Conservation (phyloP, 768 basidiomycete genomes). For the Lactarius hengduanensis region DNA sequence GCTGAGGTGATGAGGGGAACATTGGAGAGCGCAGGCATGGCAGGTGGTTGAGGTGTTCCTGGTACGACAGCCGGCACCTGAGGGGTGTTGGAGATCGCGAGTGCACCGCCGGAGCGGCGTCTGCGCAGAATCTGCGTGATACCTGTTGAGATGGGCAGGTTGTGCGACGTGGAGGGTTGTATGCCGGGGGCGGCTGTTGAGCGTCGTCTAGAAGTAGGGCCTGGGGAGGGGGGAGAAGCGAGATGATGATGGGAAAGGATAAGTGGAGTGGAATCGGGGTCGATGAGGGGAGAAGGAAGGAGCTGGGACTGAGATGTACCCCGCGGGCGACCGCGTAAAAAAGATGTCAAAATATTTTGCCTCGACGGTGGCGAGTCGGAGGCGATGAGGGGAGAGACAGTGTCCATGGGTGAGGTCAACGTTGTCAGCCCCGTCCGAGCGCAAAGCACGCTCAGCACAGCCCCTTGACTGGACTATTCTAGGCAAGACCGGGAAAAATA, state of each 20-base stretch:
- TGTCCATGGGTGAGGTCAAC: slow-evolving; percentile 12
- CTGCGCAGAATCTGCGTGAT: slow-evolving; percentile 65
- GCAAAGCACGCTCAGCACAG: background rate
- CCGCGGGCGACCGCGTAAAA: slow-evolving; percentile 67
- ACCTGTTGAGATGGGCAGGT: slow-evolving; percentile 37
- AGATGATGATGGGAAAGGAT: slow-evolving; percentile 39
- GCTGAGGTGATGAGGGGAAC: slow-evolving; percentile 26
- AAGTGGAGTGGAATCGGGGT: slow-evolving; percentile 47
- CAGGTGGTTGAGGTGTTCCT: slow-evolving; percentile 29
- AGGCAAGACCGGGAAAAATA: background rate
- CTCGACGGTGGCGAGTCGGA: slow-evolving; percentile 40
- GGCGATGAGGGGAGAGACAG: slow-evolving; percentile 9
- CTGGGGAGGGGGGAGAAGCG: slow-evolving; percentile 31
- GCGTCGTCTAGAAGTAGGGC: slow-evolving; percentile 37
- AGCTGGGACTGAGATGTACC: slow-evolving; percentile 62
- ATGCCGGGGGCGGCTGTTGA: slow-evolving; percentile 41
- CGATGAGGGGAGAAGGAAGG: slow-evolving; percentile 36
- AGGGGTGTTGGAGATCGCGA: slow-evolving; percentile 36
- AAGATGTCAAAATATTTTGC: slow-evolving; percentile 68
- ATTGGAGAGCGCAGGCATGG: slow-evolving; percentile 28
- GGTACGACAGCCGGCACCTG: slow-evolving; percentile 32
- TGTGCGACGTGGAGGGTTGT: slow-evolving; percentile 40
- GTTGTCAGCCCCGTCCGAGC: background rate
- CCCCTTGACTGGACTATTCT: background rate
- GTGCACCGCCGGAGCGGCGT: slow-evolving; percentile 61